These are phyloP conservation scores for Cercospora beticola DNA, from an alignment of 2,329 filamentous ascomycete species.

Conservation along the genomic window DNA sequence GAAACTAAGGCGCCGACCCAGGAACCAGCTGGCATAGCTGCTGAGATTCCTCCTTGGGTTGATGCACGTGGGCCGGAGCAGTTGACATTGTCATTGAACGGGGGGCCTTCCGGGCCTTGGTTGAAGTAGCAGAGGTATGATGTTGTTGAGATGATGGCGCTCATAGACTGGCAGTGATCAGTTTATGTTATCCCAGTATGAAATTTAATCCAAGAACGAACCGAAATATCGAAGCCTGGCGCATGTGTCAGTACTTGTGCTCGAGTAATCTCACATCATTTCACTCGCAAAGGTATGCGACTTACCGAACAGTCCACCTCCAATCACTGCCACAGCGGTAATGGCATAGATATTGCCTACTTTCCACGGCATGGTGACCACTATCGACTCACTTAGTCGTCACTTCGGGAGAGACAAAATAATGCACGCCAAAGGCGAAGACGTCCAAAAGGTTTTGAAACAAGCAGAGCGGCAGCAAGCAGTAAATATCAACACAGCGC, in stretches of 20 bases:
- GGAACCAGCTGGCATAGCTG: slow-evolving; percentile 69
- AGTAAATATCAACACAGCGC: not conserved
- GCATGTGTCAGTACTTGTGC: not conserved
- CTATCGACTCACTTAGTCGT: not conserved
- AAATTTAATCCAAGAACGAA: not conserved
- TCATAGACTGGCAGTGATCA: slow-evolving; percentile 57
- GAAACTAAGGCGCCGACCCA: slow-evolving; percentile 64
- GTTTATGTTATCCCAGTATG: not conserved
- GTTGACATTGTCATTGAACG: slow-evolving; percentile 27
- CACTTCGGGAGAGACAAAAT: not conserved
- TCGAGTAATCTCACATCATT: not conserved
- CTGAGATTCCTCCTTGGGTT: slow-evolving; percentile 67
- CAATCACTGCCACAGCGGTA: slow-evolving; percentile 57
- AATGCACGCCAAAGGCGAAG: not conserved
- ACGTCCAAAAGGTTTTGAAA: not conserved
- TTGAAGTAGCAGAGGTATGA: slow-evolving; percentile 72
- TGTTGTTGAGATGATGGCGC: slow-evolving; percentile 59
- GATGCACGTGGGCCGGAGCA: slow-evolving; percentile 56
- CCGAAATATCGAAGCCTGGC: not conserved
- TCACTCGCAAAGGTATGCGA: not conserved
- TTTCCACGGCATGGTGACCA: slow-evolving; percentile 1
- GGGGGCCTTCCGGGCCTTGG: slow-evolving; percentile 48
- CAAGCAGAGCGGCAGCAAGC: not conserved
- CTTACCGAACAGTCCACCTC: slow-evolving; percentile 62
- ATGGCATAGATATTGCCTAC: slow-evolving; percentile 58